Conservation (phyloP, 2,329 filamentous ascomycete genomes). For the Penicillium sp. region DNA sequence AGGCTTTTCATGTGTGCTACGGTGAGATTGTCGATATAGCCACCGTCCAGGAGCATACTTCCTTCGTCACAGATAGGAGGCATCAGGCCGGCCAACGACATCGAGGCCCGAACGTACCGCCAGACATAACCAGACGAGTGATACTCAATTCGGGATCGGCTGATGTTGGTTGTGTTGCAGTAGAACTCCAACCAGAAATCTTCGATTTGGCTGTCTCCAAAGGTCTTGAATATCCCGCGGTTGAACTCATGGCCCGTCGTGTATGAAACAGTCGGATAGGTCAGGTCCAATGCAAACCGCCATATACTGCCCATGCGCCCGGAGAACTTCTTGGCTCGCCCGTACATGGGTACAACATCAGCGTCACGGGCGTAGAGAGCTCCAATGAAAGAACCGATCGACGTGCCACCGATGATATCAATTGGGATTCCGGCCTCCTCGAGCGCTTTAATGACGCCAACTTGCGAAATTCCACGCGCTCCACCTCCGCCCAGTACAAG, state of each 20-base stretch:
- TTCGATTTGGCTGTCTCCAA: conserved; percentile 94
- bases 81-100: conserved; percentile 89
- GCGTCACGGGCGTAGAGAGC: conserved; percentile 94
- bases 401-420: conserved; percentile 91
- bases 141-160: conserved; percentile 84
- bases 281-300: conserved; percentile 95
- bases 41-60: conserved; percentile 92
- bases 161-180: conserved; percentile 99
- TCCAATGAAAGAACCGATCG: conserved; percentile 93
- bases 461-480: conserved; percentile 84
- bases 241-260: conserved; percentile 99
- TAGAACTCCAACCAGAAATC: conserved; percentile 99
- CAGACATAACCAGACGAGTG: conserved; percentile 97
- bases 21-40: conserved; percentile 95
- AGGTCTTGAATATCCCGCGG: conserved; percentile 96
- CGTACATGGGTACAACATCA: conserved; percentile 95
- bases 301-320: conserved; percentile 99
- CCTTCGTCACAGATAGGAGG: conserved; percentile 96
- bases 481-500: conserved; percentile 92
- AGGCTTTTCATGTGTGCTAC: conserved; percentile 96
- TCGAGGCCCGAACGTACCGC: conserved; percentile 93
- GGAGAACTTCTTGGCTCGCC: conserved; percentile 93
- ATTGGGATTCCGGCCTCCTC: conserved; percentile 97
- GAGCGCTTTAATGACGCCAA: conserved; percentile 89
- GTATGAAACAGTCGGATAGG: conserved; percentile 94